Base-by-base conservation (phyloP, 176 grass and related monocot genomes). In the Zizania latifolia region DNA sequence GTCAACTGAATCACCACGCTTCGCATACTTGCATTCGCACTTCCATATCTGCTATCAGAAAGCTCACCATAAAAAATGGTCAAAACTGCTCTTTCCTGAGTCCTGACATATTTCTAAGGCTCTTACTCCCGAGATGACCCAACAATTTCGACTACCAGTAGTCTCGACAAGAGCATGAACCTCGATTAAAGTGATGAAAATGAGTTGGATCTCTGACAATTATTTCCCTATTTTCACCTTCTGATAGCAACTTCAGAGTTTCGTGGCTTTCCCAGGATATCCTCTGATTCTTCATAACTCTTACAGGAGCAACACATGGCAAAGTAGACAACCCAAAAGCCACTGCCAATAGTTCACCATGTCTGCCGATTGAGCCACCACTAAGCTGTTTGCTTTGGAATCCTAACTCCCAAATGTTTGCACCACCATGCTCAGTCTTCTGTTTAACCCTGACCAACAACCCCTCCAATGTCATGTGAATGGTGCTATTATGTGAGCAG, bases 251-350 rank as follows among this genome's bases (percentile, higher is more conserved):
- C 80, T 97, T 90, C 43, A 97, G 45, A 9, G 66, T 81, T 68
- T 82, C 69, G 46, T 97, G 93, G 73, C 87, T 73, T 68, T 90
- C 93, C 77, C 83, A 75, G 40, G 87, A 86, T 54, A 97, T 68
- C 58, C 73, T 90, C 78, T 90, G 87, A 64, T 88, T 97, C 87
- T 97, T 97, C 79, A 93, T 90, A 48, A 92, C 73, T 78, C 69
- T 85, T 72, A 97, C 62, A 34, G 72, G 61, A 84, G 61, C 72
- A 23, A 76, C 57, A 53, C 54, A 57, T 0, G 82, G 82, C 50
- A 82, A 72, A 79, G 55, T 86, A 6, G 40, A 72, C 51, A 97
- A 65, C 19, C 87, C 87, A 22, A 90, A 41, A 81, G 76, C 77
- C 65, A 93, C 85, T 0, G 63, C 93, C 45, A 97, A 64, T 60